Evolutionary conservation across 306 rosid species (phyloP).

Genomic region (Casuarina cunninghamiana): DNA sequence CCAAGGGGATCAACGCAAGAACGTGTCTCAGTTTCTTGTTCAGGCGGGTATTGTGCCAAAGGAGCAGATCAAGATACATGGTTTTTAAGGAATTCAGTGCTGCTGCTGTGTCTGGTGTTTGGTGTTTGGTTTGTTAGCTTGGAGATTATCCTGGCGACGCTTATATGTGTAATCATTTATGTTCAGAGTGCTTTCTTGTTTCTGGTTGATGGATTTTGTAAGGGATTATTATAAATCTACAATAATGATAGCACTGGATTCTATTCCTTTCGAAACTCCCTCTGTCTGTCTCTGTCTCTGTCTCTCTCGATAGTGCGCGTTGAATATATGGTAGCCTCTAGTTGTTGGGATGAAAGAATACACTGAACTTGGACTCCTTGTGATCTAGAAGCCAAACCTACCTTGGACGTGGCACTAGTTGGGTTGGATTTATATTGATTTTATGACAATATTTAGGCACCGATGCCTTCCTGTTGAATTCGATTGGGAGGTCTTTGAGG

Average conservation of each 20-base stretch:
- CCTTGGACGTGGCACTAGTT: too few species aligned
- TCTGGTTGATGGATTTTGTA: conserved; percentile 15
- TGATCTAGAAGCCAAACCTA: too few species aligned
- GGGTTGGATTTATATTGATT: too few species aligned
- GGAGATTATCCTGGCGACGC: not conserved
- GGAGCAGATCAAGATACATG: conserved; percentile 87
- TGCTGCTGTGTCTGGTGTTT: not conserved
- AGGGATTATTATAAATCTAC: not conserved
- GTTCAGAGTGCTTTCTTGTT: not conserved
- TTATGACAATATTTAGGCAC: too few species aligned
- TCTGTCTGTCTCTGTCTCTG: not conserved
- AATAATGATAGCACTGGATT: not conserved
- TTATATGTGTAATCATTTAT: not conserved
- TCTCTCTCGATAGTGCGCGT: too few species aligned
- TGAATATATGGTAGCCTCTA: too few species aligned
- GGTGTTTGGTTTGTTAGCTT: not conserved
- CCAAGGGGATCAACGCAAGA: conserved; percentile 92
- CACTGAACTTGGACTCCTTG: too few species aligned
- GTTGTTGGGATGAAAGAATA: too few species aligned
- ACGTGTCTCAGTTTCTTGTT: conserved; percentile 66
- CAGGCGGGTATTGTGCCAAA: conserved; percentile 65
- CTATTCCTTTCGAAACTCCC: not conserved
- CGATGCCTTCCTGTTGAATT: too few species aligned
- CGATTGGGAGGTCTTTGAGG: too few species aligned
- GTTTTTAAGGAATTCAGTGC: conserved; percentile 46